Conservation (phyloP, 1,284 basidiomycete genomes). For the Naganishia albida region DNA sequence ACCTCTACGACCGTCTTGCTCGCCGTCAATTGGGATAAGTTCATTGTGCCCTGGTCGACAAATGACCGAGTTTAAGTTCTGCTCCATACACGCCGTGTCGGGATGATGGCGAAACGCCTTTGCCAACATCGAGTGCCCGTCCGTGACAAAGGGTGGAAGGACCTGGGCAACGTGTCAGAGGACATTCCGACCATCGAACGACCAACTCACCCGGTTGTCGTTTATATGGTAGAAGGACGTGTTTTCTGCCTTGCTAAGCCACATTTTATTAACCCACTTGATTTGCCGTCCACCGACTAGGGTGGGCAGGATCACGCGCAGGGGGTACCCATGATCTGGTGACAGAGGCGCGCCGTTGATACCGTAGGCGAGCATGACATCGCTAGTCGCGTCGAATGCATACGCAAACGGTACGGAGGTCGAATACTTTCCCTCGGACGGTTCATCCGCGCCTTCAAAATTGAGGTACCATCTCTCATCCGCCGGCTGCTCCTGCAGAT, state of each 20-base stretch:
- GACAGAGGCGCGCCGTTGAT: slow-evolving; percentile 67
- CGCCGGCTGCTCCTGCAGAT: slow-evolving; percentile 21
- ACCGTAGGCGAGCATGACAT: slow-evolving; percentile 36
- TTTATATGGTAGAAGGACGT: slow-evolving; percentile 23
- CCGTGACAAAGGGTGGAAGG: slow-evolving; percentile 34
- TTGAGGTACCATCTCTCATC: slow-evolving; percentile 32
- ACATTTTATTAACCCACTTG: slow-evolving; percentile 65
- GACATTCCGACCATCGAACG: too few relatives aligned
- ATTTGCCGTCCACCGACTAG: slow-evolving; percentile 73
- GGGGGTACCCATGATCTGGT: slow-evolving; percentile 67
- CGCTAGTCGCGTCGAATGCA: slow-evolving; percentile 34
- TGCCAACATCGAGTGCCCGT: slow-evolving; percentile 32
- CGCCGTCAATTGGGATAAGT: slow-evolving; percentile 30
- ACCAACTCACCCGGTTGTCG: slow-evolving; percentile 16
- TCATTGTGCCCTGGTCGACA: slow-evolving; percentile 33
- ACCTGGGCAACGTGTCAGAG: slow-evolving; percentile 1
- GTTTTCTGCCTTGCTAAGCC: slow-evolving; percentile 26
- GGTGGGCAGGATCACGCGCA: slow-evolving; percentile 70
- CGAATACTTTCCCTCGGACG: slow-evolving; percentile 36
- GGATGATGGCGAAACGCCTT: slow-evolving; percentile 37
- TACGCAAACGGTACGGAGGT: slow-evolving; percentile 36
- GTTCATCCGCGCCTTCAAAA: slow-evolving; percentile 36
- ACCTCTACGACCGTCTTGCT: slow-evolving; percentile 4
- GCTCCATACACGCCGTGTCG: slow-evolving; percentile 34
- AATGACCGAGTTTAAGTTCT: slow-evolving; percentile 35